phyloP scores from a whole-genome alignment of 2,329 filamentous ascomycete genomes.

The Aspergillus ibericus region DNA sequence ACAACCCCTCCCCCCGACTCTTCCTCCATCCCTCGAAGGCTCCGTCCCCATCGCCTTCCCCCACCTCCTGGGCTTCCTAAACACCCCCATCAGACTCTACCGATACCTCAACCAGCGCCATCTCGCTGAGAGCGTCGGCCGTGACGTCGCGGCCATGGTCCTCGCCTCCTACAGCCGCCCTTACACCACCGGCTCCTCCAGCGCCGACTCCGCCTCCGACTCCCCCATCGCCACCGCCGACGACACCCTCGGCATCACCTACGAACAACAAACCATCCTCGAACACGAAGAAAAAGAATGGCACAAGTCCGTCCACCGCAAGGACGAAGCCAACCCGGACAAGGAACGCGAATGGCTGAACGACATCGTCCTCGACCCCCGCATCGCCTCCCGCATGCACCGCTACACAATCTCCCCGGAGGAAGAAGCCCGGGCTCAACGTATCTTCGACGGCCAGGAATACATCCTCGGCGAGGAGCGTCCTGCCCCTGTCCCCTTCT shows the following conservation, averaged over 20 bases:
- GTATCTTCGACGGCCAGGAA: constrained; percentile 64
- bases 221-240: constrained; percentile 13
- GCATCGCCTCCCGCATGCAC: constrained; percentile 77
- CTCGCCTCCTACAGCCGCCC: constrained; percentile 53
- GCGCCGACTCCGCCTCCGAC: constrained; percentile 21
- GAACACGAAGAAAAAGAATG: constrained; percentile 74
- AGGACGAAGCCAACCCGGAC: constrained; percentile 49
- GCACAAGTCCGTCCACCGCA: constrained; percentile 74
- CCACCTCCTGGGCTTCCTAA: constrained; percentile 87
- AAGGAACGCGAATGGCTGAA: constrained; percentile 74
- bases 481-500: constrained; percentile 35
- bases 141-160: constrained; percentile 82
- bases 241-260: constrained; percentile 32
- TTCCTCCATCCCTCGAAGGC: constrained; percentile 72
- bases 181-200: constrained; percentile 35
- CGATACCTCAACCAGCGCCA: constrained; percentile 80
- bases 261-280: constrained; percentile 67
- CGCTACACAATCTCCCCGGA: constrained; percentile 69
- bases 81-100: constrained; percentile 81
- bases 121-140: constrained; percentile 84
- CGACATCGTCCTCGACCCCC: constrained; percentile 71
- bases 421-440: constrained; percentile 66
- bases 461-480: constrained; percentile 66
- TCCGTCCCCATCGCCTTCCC: constrained; percentile 74
- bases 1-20: constrained; percentile 62